Evolutionary conservation across 345 rosid genomes (phyloP).

Genomic region (Euphorbia peplus): DNA sequence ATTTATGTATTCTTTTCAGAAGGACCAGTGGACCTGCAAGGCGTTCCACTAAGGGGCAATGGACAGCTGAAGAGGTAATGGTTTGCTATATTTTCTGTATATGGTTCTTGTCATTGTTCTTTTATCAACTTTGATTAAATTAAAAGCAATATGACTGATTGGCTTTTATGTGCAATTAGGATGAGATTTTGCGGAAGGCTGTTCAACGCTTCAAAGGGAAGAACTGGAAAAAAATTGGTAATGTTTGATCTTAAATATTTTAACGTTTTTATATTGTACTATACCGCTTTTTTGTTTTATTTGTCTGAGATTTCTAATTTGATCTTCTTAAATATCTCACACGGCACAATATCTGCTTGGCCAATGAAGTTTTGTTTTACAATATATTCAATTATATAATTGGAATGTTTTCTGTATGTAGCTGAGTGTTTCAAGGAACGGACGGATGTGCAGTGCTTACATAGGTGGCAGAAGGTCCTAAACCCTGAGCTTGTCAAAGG

Average conservation of each 20-base stretch:
- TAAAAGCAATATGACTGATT: background rate
- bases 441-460: conserved; percentile 99
- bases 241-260: conserved; percentile 6
- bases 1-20: conserved; percentile 38
- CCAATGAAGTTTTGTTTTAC: background rate
- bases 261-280: too few species aligned
- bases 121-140: background rate
- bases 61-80: conserved; percentile 97
- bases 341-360: background rate
- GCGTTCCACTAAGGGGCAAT: conserved; percentile 96
- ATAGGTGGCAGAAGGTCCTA: conserved; percentile 99
- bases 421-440: conserved; percentile 99
- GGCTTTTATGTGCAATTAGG: conserved; percentile 43
- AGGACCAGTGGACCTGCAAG: conserved; percentile 96
- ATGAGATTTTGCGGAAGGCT: conserved; percentile 85
- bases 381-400: conserved; percentile 23
- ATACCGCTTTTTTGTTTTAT: background rate
- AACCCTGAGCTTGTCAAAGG: conserved; percentile 99
- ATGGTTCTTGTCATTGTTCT: background rate
- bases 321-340: background rate
- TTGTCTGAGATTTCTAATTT: background rate
- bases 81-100: conserved; percentile 13
- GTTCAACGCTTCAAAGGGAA: conserved; percentile 95
- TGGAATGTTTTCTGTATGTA: conserved; percentile 37
- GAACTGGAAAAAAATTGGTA: conserved; percentile 99